Base-by-base conservation (phyloP, 495 filamentous ascomycete genomes). In the Lichina pygmaea region DNA sequence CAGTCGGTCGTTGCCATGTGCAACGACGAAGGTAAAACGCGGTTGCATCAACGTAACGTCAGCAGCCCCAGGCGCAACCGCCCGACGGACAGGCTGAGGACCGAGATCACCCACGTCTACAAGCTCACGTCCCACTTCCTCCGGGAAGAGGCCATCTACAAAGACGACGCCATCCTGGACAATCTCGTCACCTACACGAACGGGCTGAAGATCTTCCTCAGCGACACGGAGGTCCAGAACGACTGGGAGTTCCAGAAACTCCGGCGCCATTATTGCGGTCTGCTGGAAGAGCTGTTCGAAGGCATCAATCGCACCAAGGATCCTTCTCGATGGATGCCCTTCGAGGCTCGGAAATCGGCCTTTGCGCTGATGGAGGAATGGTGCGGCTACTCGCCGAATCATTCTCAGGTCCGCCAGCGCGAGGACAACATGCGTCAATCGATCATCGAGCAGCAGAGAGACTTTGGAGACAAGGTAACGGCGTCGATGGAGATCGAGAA, bases 351-450 rank as follows among this genome's bases (percentile, higher is more conserved):
- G 24, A 86, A 93, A 54, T 93, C 89, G 8, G 74, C 85, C 6
- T 97, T 95, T 55, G 76, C 86, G 6, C 60, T 95, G 33, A 95
- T 97, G 85, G 86, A 95, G 56, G 86, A 95, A 46, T 97, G 89
- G 89, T 95, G 91, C 61, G 89, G 91, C 0, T 91, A 89, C 57
- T 92, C 89, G 0, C 83, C 89, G 6, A 93, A 94, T 56, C 85
- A 86, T 54, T 60, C 62, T 33, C 78, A 85, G 47, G 81, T 92
- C 34, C 71, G 74, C 12, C 73, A 80, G 47, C 67, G 84, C 46
- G 89, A 94, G 64, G 79, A 92, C 45, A 77, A 68, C 41, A 91
- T 94, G 81, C 66, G 81, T 48, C 78, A 83, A 52, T 78, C 77
- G 16, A 65, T 84, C 42, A 72, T 89, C 32, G 61, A 70, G n/a